Evolutionary conservation across 129 eudicot genomes (phyloP), one percentile per base, ranked within the genome.

Genomic region (Flaveria bidentis): DNA sequence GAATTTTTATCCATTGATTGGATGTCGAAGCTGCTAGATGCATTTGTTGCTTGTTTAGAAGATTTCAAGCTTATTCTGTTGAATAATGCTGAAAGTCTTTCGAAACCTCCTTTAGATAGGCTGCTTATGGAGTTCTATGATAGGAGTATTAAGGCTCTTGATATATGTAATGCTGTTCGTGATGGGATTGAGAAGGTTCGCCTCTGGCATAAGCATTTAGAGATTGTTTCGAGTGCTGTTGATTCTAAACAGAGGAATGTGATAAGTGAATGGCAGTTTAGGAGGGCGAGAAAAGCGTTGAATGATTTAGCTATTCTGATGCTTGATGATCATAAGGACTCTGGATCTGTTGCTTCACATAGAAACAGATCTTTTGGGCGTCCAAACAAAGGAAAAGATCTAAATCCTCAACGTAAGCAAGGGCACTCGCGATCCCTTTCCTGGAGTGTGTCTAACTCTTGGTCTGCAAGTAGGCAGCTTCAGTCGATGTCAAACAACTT

Each of bases 401-500:
- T 15, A 11, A 71, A 69, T 61, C 62, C 67, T 15, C 75, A 70
- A 61, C 84, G 80, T 25, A 81, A 79, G 11, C 86, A 91, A 3
- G 96, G 96, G 2, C 97, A 92, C 76, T 73, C 96, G 0, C 74
- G 84, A 26, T 92, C 98, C 6, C 87, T 88, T 6, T 92, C 98
- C 14, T 92, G 98, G 98, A 92, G 98, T 72, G 98, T 92, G 12
- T 85, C 98, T n/a, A 86, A 81, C 20, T 56, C 86, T 58, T 92
- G 98, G 98, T 92, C 98, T 18, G 98, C 98, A 16, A 72, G 89
- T 25, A 92, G 85, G 81, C 98, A 92, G 75, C 93, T 92, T 73
- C 96, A 92, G 28, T 83, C 85, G 6, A 86, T 92, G 53, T 87
- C 92, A 18, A 85, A 60, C 78, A 78, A 52, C 79, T 78, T 92